Base-by-base conservation (phyloP, 805 yeast species). In the Komagataella phaffii region DNA sequence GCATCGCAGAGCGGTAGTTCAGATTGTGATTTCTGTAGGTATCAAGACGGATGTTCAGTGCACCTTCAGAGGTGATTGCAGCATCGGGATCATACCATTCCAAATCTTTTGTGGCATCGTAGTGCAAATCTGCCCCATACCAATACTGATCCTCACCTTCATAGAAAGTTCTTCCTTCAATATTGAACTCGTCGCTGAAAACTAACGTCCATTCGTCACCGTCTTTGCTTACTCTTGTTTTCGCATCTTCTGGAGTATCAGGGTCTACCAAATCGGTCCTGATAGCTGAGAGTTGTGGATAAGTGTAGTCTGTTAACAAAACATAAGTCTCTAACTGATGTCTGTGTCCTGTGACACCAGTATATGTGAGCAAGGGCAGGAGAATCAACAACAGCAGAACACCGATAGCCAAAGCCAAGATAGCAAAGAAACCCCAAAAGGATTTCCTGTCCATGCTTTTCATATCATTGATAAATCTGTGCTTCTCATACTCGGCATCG, bases 71-170 rank as follows among this genome's bases (percentile, higher is more conserved):
- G 0, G 97, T 90, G 30, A 81, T 75, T 3, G 75, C 80, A 1
- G 96, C 96, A 64, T 90, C 96, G 1, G 98, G 98, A 54, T 81
- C 83, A 66, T 90, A 90, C 96, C 96, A 90, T 70, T 90, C 97
- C 61, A 88, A 74, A 71, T 90, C 97, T 53, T 77, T 69, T 5
- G 97, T 90, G 21, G 96, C 96, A 51, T 76, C 90, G 65, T 90
- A 90, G 64, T 88, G 80, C 43, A 89, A 58, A 67, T 89, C 88
- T 2, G 83, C 86, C 3, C 88, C 96, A 47, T 85, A 77, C 85
- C 91, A 90, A 62, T 85, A 88, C 65, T 87, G 96, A 64, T 89
- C 96, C 63, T 89, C 96, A 47, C 91, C 93, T 7, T 79, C 84
- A 64, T 88, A 89, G 63, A 90, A 90, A 3, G 95, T 83, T 60